These are phyloP conservation scores for Conringia planisiliqua DNA, from an alignment of 345 rosid species.

Conservation along the genomic window DNA sequence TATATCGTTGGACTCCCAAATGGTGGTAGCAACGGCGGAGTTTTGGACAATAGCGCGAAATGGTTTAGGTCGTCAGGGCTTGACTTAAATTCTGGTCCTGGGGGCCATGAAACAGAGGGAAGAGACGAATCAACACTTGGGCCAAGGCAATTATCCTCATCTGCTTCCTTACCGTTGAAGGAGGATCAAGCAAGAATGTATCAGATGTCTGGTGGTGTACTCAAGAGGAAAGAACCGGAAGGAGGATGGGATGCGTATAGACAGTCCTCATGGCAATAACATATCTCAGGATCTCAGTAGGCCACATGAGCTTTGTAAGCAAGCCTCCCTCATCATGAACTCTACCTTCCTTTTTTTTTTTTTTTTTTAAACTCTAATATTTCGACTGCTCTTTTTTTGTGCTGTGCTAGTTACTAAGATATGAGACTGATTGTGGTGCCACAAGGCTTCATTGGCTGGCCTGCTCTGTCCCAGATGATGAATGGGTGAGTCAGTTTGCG, in stretches of 20 bases:
- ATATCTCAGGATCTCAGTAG: constrained; percentile 16
- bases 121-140: constrained; percentile 59
- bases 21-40: constrained; percentile 41
- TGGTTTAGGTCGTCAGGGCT: constrained; percentile 57
- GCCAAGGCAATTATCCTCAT: constrained; percentile 48
- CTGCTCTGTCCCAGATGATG: too few relatives aligned
- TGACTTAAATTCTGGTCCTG: constrained; percentile 87
- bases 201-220: constrained; percentile 54
- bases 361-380: background rate
- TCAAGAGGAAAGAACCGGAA: constrained; percentile 87
- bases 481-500: too few relatives aligned
- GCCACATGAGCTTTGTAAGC: constrained; percentile 21
- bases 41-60: constrained; percentile 43
- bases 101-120: constrained; percentile 56
- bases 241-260: constrained; percentile 90
- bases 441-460: too few relatives aligned
- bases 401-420: background rate
- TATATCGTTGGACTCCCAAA: constrained; percentile 61
- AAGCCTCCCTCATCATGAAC: background rate
- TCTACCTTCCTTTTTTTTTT: background rate
- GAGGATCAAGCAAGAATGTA: constrained; percentile 78
- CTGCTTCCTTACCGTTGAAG: constrained; percentile 46
- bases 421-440: background rate
- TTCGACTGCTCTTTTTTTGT: background rate
- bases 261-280: constrained; percentile 80